phyloP scores from a whole-genome alignment of 805 yeast species.

The Wickerhamiella domercqiae region DNA sequence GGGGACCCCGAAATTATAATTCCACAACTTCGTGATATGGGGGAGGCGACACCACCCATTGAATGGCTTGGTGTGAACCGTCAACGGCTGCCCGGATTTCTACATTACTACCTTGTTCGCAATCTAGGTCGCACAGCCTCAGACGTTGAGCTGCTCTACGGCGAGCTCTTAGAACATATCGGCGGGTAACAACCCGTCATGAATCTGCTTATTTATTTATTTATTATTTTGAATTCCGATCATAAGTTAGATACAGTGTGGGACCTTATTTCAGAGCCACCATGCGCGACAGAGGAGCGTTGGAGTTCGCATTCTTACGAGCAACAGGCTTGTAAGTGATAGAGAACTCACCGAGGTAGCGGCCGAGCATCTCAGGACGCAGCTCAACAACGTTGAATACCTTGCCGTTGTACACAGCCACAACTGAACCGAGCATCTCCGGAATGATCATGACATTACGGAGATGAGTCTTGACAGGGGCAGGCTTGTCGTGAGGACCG shows the following conservation, averaged over 20 bases:
- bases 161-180: constrained; percentile 9
- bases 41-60: constrained; percentile 94
- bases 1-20: constrained; percentile 72
- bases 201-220: not conserved
- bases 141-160: constrained; percentile 35
- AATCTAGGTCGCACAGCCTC: constrained; percentile 59
- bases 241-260: no score
- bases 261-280: constrained; percentile 21
- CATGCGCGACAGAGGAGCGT: constrained; percentile 21
- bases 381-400: constrained; percentile 97
- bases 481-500: constrained; percentile 83
- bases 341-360: constrained; percentile 99
- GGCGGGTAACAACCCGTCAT: not conserved
- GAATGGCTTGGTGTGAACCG: constrained; percentile 97
- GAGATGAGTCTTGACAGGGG: constrained; percentile 95
- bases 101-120: constrained; percentile 67
- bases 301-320: constrained; percentile 57
- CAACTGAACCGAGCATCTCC: constrained; percentile 98
- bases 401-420: constrained; percentile 99
- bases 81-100: constrained; percentile 65
- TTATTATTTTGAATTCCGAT: no score
- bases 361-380: constrained; percentile 99
- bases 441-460: constrained; percentile 98
- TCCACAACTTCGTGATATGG: constrained; percentile 79
- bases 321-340: constrained; percentile 98